These are phyloP conservation scores for Aphelidium insulamus DNA, from an alignment of 371 early-diverging fungal genomes.

Conservation along the genomic window DNA sequence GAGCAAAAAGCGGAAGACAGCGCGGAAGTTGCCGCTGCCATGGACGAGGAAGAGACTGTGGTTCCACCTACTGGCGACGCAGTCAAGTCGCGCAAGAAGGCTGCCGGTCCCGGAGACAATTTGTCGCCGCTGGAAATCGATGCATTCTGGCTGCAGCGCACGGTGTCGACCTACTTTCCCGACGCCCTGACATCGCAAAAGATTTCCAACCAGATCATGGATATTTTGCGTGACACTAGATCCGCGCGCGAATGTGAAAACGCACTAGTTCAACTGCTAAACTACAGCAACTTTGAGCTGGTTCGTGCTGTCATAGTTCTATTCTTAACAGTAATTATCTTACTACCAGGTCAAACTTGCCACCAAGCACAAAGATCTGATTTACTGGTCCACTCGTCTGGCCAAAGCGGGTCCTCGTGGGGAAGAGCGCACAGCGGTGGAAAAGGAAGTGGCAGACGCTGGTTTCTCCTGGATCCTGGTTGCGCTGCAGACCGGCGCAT, in stretches of 20 bases:
- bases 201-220: slow-evolving; percentile 51
- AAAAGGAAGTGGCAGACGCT: slow-evolving; percentile 37
- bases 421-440: slow-evolving; percentile 26
- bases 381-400: slow-evolving; percentile 75
- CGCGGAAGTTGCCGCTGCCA: too few species aligned
- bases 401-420: slow-evolving; percentile 36
- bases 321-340: too few species aligned
- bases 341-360: slow-evolving; percentile 65
- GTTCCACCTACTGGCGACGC: slow-evolving; percentile 2
- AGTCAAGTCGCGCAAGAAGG: slow-evolving; percentile 3
- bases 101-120: slow-evolving; percentile 5
- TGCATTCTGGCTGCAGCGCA: slow-evolving; percentile 91
- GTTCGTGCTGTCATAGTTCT: too few species aligned
- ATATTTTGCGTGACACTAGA: slow-evolving; percentile 38
- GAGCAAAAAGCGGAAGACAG: too few species aligned
- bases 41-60: slow-evolving; percentile 22
- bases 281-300: slow-evolving; percentile 78
- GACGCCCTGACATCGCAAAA: slow-evolving; percentile 71
- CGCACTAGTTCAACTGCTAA: slow-evolving; percentile 75
- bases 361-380: slow-evolving; percentile 60
- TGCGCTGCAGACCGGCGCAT: slow-evolving; percentile 13
- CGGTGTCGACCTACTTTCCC: slow-evolving; percentile 45
- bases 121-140: slow-evolving; percentile 64
- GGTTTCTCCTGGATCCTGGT: slow-evolving; percentile 48
- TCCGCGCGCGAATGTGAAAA: slow-evolving; percentile 75